Base-by-base conservation (phyloP, 2,329 filamentous ascomycete species). In the Colletotrichum phormii region DNA sequence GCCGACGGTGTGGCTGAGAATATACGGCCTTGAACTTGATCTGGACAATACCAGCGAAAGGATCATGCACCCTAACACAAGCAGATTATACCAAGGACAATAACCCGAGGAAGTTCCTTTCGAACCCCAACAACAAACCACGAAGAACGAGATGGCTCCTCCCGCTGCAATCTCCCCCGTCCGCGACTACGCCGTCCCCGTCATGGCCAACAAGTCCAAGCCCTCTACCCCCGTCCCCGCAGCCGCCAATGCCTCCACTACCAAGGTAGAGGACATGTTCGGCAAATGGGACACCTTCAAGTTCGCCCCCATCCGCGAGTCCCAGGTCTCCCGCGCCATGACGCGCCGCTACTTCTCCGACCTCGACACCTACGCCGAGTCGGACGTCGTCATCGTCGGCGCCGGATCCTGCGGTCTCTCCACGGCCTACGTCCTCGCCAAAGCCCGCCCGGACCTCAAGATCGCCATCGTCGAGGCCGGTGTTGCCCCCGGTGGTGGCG, bases 11-110 rank as follows among this genome's bases (percentile, higher is more conserved):
- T 49, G 71, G 71, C 90, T 94, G 92, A 96, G 93, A 97, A 91
- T 91, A 97, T 93, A 97, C 94, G 94, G 94, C 92, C 87, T 88
- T 86, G 71, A 95, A 96, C 94, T 96, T 96, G 94, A 96, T 95
- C 94, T 94, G 93, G 94, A 95, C 96, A 96, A 97, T 97, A 94
- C 94, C 93, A 95, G 95, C 95, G 95, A 95, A 97, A 97, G 95
- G 93, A 97, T 97, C 95, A 97, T 97, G 94, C 94, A 71, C 12
- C 67, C 71, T 73, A 73, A 73, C 71, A 71, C 13, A 53, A 71
- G 55, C 49, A 73, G 71, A 65, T n/a, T 49, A 49, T 29, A 54
- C 18, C 24, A 13, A 26, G n/a, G 29, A 26, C n/a, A 29, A n/a
- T 12, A 5, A 29, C 6, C 3, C 15, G 49, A 37, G 53, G 64